phyloP scores from a whole-genome alignment of 2,329 filamentous ascomycete genomes.

The Corynespora cassiicola region DNA sequence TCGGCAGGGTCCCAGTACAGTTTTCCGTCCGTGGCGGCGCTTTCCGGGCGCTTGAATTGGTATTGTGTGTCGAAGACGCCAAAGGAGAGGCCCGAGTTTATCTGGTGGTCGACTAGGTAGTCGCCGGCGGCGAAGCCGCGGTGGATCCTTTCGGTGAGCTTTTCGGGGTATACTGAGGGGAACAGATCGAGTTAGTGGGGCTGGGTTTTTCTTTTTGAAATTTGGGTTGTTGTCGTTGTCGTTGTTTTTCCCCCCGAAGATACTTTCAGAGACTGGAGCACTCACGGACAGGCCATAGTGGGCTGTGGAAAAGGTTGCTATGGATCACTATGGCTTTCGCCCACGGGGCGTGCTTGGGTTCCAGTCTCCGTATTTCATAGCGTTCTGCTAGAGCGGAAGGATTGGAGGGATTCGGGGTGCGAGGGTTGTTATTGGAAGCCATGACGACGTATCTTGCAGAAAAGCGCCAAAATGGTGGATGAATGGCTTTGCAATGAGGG shows the following conservation, averaged over 20 bases:
- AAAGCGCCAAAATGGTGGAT: no score
- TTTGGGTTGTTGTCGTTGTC: constrained; percentile 1
- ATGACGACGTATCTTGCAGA: no score
- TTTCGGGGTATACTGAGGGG: constrained; percentile 36
- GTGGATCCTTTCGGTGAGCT: constrained; percentile 21
- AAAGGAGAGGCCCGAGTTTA: constrained; percentile 42
- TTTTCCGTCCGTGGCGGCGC: constrained; percentile 28
- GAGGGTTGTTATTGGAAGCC: constrained; percentile 22
- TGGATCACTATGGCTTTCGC: constrained; percentile 37
- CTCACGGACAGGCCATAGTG: constrained; percentile 30
- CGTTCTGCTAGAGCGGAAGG: constrained; percentile 33
- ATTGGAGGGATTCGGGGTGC: constrained; percentile 28
- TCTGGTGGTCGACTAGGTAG: constrained; percentile 43
- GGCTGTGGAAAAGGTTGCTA: constrained; percentile 37
- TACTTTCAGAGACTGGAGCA: no score
- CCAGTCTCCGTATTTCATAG: constrained; percentile 39
- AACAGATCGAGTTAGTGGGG: no score
- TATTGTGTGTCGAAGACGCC: constrained; percentile 50
- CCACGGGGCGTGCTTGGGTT: constrained; percentile 33
- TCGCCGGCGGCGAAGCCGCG: constrained; percentile 5
- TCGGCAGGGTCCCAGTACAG: constrained; percentile 33
- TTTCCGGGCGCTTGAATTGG: constrained; percentile 40
- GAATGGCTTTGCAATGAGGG: no score
- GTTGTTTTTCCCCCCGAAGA: neutral
- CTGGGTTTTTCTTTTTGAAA: neutral